phyloP scores from a whole-genome alignment of 1,139 yeast genomes.

The Scheffersomyces stambukii region DNA sequence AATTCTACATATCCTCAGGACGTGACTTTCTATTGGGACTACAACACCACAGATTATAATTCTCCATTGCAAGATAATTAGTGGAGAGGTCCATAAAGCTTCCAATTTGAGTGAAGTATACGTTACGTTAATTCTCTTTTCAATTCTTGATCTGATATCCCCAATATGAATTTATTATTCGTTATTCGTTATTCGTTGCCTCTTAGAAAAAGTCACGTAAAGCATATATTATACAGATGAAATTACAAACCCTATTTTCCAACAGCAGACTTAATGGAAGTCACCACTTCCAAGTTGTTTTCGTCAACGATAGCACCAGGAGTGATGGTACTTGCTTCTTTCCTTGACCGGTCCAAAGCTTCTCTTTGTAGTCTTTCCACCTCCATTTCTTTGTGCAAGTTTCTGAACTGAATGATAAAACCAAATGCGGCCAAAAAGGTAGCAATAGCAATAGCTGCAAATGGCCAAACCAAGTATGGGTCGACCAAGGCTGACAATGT shows the following conservation, averaged over 20 bases:
- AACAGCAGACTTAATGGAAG: conserved; percentile 6
- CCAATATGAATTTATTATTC: too few species aligned
- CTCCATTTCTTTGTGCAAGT: conserved; percentile 51
- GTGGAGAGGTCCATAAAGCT: too few species aligned
- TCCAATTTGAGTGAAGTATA: too few species aligned
- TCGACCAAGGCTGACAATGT: conserved; percentile 50
- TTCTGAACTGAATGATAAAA: conserved; percentile 47
- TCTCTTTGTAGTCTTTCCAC: conserved; percentile 31
- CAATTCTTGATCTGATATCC: too few species aligned
- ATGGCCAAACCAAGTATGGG: conserved; percentile 54
- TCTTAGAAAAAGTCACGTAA: too few species aligned
- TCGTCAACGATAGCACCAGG: conserved; percentile 11
- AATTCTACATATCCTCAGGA: conserved; percentile 25
- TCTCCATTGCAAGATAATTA: conserved; percentile 16
- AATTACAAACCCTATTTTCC: too few species aligned
- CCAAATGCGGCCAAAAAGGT: conserved; percentile 38
- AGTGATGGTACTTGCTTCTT: conserved; percentile 1
- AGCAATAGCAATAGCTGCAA: conserved; percentile 46
- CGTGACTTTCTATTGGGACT: conserved; percentile 38
- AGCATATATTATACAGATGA: too few species aligned
- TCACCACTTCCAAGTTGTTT: conserved; percentile 4
- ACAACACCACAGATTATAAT: conserved; percentile 20
- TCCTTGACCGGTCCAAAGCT: conserved; percentile 11
- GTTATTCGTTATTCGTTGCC: too few species aligned
- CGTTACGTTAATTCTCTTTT: too few species aligned